Base-by-base conservation (phyloP, 1,284 basidiomycete species). In the Clitocybe nebularis region DNA sequence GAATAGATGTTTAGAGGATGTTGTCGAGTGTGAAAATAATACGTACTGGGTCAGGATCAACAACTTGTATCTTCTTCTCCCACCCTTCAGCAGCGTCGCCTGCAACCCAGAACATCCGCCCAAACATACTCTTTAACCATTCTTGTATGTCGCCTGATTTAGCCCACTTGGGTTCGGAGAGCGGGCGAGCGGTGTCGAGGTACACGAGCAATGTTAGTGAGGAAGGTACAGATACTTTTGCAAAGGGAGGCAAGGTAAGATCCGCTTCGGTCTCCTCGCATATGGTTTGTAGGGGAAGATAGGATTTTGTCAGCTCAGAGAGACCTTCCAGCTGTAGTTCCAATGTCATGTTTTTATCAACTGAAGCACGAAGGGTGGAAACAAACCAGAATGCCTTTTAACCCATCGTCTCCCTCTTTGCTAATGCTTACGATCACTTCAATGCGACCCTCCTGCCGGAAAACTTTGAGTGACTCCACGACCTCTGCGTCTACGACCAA, bases 141-240 rank as follows among this genome's bases (percentile, higher is more conserved):
- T 93, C 91, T 52, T 93, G 88, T 13, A 95, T 79, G 59, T 94
- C 90, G 33, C 94, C 93, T 3, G 87, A 89, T 61, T 91, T 91
- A 34, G 93, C 89, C 95, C 95, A 99, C 60, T 90, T 88, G 2
- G 94, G 90, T 62, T 98, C 93, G 6, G 90, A 93, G 21, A 97
- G 67, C 0, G 94, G 93, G 45, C 87, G 81, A 29, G 80, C 81
- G 44, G 80, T 87, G 63, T 98, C 94, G 43, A 98, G 75, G 62
- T 89, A 78, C 20, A 82, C 76, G 20, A 75, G 57, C 21, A 90
- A 64, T 10, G 72, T 75, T 10, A 81, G 56, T 29, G 74, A 71
- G 10, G 72, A 62, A 16, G 84, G 78, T 23, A 74, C 59, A 17
- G 65, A 55, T 7, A 66, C 66, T 52, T 75, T 79, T 41, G 71